phyloP scores from a whole-genome alignment of 805 yeast species.

The Diddensiella santjacobensis region DNA sequence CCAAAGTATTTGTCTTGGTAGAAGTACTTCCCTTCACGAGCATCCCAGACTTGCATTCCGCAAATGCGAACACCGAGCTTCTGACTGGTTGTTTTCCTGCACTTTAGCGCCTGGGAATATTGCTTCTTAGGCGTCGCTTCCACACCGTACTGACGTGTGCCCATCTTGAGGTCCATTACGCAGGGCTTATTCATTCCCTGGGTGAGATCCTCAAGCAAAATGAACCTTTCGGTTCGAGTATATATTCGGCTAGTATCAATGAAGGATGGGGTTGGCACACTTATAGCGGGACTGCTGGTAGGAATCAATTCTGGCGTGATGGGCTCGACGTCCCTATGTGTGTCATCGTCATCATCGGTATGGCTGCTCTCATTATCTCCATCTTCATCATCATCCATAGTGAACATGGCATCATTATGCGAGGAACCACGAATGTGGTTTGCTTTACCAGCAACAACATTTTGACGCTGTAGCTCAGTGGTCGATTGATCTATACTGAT shows the following conservation, averaged over 20 bases:
- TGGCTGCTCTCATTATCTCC: background rate
- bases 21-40: slow-evolving; percentile 43
- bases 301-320: slow-evolving; percentile 4
- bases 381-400: slow-evolving; percentile 10
- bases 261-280: background rate
- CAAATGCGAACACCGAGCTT: slow-evolving; percentile 87
- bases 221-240: slow-evolving; percentile 72
- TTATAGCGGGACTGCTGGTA: background rate
- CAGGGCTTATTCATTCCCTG: slow-evolving; percentile 79
- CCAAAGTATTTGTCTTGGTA: slow-evolving; percentile 92
- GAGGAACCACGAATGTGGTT: slow-evolving; percentile 6
- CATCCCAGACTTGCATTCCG: slow-evolving; percentile 86
- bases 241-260: slow-evolving; percentile 12
- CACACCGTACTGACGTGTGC: slow-evolving; percentile 97
- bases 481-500: background rate
- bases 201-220: slow-evolving; percentile 86
- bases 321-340: slow-evolving; percentile 3
- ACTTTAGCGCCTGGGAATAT: slow-evolving; percentile 74
- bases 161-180: slow-evolving; percentile 94
- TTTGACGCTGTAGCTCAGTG: slow-evolving; percentile 8
- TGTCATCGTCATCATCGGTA: background rate
- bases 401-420: slow-evolving; percentile 22
- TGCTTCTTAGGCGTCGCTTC: slow-evolving; percentile 74
- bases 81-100: slow-evolving; percentile 75
- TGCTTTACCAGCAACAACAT: too few relatives aligned